These are phyloP conservation scores for Diaporthe destruens DNA, from an alignment of 2,329 filamentous ascomycete species.

Conservation along the genomic window DNA sequence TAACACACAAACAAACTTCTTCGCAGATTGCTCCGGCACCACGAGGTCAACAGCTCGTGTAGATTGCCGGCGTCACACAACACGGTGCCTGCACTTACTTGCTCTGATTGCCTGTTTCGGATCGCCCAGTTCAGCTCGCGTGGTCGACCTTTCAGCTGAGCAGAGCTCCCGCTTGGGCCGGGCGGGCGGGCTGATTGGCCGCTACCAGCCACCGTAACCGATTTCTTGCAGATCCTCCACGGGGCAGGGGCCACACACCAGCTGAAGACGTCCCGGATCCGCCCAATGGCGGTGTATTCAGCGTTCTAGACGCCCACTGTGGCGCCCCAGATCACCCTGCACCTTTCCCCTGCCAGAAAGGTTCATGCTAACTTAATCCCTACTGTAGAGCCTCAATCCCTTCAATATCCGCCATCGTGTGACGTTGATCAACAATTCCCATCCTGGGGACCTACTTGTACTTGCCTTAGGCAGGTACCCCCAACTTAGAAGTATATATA, in stretches of 20 bases:
- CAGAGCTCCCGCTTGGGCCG: not conserved
- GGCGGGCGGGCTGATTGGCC: slow-evolving; percentile 2
- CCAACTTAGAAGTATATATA: slow-evolving; percentile 2
- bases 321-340: slow-evolving; percentile 19
- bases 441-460: no score
- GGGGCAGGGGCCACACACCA: slow-evolving; percentile 19
- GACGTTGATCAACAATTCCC: slow-evolving; percentile 10
- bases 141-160: slow-evolving; percentile 33
- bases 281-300: slow-evolving; percentile 2
- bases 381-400: slow-evolving; percentile 31
- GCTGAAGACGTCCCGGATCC: slow-evolving; percentile 20
- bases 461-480: no score
- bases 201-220: slow-evolving; percentile 3
- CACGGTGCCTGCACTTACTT: not conserved
- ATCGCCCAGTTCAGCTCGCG: slow-evolving; percentile 23
- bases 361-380: slow-evolving; percentile 27
- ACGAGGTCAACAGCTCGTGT: slow-evolving; percentile 7
- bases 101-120: slow-evolving; percentile 19
- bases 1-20: not conserved
- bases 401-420: slow-evolving; percentile 25
- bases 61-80: slow-evolving; percentile 24
- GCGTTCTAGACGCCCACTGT: slow-evolving; percentile 18
- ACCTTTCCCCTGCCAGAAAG: not conserved
- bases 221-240: slow-evolving; percentile 29
- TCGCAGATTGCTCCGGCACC: not conserved